Evolutionary conservation across 2,329 filamentous ascomycete genomes (phyloP).

Genomic region (Aspergillus clavatus): DNA sequence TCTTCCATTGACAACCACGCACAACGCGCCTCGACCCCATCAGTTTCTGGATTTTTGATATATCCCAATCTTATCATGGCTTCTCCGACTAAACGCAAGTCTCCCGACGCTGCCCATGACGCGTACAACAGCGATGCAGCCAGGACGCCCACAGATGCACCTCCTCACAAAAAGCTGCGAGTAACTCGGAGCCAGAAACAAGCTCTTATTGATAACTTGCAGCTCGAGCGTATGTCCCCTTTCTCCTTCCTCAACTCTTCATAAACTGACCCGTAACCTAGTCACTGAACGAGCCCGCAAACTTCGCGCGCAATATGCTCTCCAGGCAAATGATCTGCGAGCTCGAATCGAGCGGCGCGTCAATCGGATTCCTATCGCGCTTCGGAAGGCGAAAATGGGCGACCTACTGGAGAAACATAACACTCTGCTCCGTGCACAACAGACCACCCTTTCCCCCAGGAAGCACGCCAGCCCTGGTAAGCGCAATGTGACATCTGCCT

Average conservation of each 20-base stretch:
- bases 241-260: neutral
- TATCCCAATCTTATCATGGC: slow-evolving; percentile 28
- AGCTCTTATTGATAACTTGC: slow-evolving; percentile 80
- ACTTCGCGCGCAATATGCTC: slow-evolving; percentile 79
- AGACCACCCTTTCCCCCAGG: slow-evolving; percentile 26
- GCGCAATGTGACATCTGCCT: slow-evolving; percentile 26
- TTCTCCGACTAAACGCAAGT: slow-evolving; percentile 38
- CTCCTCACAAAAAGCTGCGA: slow-evolving; percentile 58
- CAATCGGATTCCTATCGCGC: slow-evolving; percentile 77
- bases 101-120: slow-evolving; percentile 28
- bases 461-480: slow-evolving; percentile 30
- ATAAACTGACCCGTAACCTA: slow-evolving; percentile 37
- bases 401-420: slow-evolving; percentile 62
- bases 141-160: slow-evolving; percentile 49
- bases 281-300: slow-evolving; percentile 85
- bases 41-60: neutral
- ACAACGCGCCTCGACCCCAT: neutral
- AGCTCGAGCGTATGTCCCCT: slow-evolving; percentile 68
- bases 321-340: slow-evolving; percentile 79
- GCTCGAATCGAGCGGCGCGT: slow-evolving; percentile 87
- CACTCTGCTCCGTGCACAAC: slow-evolving; percentile 19
- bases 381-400: slow-evolving; percentile 76
- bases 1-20: slow-evolving; percentile 2
- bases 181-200: slow-evolving; percentile 73
- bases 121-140: slow-evolving; percentile 45